These are phyloP conservation scores for Penstemon davidsonii DNA, from an alignment of 257 asterid genomes.

Conservation along the genomic window DNA sequence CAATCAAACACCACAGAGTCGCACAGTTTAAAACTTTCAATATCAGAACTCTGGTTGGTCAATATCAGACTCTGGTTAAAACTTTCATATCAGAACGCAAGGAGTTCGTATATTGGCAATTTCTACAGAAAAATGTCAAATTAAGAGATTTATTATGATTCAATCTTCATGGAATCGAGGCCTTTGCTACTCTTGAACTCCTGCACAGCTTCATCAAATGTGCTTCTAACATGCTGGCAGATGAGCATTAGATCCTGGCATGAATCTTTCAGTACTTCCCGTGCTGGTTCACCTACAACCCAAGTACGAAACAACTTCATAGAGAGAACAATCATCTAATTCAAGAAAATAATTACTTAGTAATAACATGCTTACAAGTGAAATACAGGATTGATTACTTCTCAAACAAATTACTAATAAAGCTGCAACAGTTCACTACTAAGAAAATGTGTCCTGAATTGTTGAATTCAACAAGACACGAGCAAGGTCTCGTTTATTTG, in stretches of 20 bases:
- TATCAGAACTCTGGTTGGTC: neutral
- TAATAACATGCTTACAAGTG: no score
- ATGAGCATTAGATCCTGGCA: constrained; percentile 76
- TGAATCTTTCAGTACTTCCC: constrained; percentile 80
- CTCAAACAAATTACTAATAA: no score
- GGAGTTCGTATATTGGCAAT: neutral
- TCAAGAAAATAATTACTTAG: neutral
- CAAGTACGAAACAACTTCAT: constrained; percentile 8
- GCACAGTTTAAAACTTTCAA: no score
- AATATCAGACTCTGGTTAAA: no score
- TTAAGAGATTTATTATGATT: constrained; percentile 17
- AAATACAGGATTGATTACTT: no score
- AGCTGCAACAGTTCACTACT: neutral
- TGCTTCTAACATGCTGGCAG: constrained; percentile 67
- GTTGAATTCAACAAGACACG: neutral
- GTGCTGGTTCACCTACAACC: constrained; percentile 72
- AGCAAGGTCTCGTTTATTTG: neutral
- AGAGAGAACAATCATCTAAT: neutral
- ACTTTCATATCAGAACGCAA: neutral
- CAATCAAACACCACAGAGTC: no score
- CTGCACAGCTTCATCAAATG: constrained; percentile 63
- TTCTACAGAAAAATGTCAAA: neutral
- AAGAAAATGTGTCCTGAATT: neutral
- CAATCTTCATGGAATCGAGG: constrained; percentile 35
- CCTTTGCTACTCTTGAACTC: constrained; percentile 53